phyloP scores from a whole-genome alignment of 2,329 filamentous ascomycete species.

The Tympanopsis confertula region DNA sequence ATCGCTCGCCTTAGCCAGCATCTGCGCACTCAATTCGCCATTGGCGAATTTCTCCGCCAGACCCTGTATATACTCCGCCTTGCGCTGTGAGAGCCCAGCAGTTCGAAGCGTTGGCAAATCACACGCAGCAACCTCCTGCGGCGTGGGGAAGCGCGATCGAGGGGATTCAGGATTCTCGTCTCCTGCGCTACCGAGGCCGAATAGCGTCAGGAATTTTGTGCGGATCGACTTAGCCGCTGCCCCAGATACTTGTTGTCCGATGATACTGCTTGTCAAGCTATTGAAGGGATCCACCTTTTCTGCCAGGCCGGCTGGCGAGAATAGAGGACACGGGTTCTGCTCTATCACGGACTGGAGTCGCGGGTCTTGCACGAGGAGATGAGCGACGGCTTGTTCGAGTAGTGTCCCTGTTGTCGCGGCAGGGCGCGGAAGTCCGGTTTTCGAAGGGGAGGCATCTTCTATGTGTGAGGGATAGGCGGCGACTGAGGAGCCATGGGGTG shows the following conservation, averaged over 20 bases:
- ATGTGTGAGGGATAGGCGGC: too few relatives aligned
- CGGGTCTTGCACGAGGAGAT: conserved; percentile 63
- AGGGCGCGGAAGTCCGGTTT: conserved; percentile 34
- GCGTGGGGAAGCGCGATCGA: conserved; percentile 59
- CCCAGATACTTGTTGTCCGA: conserved; percentile 91
- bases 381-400: conserved; percentile 62
- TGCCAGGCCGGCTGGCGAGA: conserved; percentile 67
- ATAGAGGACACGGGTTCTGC: conserved; percentile 64
- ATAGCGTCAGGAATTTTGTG: conserved; percentile 68
- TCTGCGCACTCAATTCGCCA: conserved; percentile 64
- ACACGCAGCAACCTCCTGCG: conserved; percentile 55
- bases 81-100: conserved; percentile 82
- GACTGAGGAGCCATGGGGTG: too few relatives aligned
- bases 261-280: conserved; percentile 73
- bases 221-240: conserved; percentile 85
- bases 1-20: conserved; percentile 70
- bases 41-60: conserved; percentile 69
- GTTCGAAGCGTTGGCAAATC: conserved; percentile 61
- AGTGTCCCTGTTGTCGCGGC: conserved; percentile 65
- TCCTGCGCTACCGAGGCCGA: conserved; percentile 24
- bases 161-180: conserved; percentile 5
- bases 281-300: conserved; percentile 84
- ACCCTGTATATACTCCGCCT: conserved; percentile 87
- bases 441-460: too few relatives aligned
- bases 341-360: conserved; percentile 63